Conservation (phyloP, 2,329 filamentous ascomycete genomes). For the Monosporascus sp. region DNA sequence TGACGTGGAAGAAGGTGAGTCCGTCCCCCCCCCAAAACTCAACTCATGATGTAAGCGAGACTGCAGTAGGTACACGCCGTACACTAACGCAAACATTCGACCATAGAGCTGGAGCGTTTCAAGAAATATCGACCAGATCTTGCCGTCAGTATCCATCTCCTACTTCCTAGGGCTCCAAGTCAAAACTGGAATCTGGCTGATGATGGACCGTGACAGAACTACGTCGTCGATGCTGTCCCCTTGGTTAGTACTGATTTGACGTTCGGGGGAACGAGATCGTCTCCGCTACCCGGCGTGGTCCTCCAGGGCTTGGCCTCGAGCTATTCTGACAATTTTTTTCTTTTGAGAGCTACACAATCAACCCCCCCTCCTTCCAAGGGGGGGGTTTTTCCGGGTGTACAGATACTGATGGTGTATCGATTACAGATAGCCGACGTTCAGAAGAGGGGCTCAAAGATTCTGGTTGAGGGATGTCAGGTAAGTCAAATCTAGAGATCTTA, state of each 20-base stretch:
- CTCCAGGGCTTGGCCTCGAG: no score
- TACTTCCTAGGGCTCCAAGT: not conserved
- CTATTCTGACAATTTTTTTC: no score
- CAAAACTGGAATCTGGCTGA: constrained; percentile 35
- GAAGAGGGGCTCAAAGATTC: constrained; percentile 44
- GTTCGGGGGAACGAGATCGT: constrained; percentile 35
- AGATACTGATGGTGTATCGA: not conserved
- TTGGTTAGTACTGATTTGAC: constrained; percentile 56
- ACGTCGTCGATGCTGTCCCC: constrained; percentile 61
- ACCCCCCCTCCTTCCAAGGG: constrained; percentile 37
- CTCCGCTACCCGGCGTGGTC: no score
- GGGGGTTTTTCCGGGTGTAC: constrained; percentile 51
- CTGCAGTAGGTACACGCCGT: constrained; percentile 52
- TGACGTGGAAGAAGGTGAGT: constrained; percentile 60
- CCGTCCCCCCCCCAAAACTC: no score
- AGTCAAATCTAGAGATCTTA: constrained; percentile 21
- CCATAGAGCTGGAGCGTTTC: constrained; percentile 29
- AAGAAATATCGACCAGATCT: constrained; percentile 54
- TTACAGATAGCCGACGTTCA: constrained; percentile 33
- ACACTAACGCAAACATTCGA: constrained; percentile 60
- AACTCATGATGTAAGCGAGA: constrained; percentile 46
- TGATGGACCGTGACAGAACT: constrained; percentile 31
- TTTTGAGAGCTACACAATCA: no score
- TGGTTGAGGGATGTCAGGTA: constrained; percentile 46
- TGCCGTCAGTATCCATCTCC: constrained; percentile 15